Percentiles rank a stretch among this genome's conserved stretches.
Conservation (phyloP, 1,284 basidiomycete species). For the Gomphus bonarii region DNA sequence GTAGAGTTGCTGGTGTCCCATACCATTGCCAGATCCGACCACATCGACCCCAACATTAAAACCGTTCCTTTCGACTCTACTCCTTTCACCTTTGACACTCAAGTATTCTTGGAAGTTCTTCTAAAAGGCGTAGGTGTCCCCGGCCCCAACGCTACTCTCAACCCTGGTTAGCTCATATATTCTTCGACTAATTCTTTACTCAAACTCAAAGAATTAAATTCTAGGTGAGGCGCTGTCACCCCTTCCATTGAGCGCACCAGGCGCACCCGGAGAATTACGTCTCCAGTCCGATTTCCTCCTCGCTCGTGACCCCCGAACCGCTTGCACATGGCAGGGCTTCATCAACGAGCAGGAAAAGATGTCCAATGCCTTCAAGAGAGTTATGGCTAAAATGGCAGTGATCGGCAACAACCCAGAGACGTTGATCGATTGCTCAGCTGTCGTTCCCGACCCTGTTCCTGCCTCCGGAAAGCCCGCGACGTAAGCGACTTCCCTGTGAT, state of each 20-base stretch:
- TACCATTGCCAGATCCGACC: constrained; percentile 12
- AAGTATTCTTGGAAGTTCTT: constrained; percentile 23
- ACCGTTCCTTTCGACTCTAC: constrained; percentile 16
- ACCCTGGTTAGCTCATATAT: neutral
- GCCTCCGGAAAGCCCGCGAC: neutral
- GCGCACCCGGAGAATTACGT: constrained; percentile 14
- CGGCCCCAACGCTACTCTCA: neutral
- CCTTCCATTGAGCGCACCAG: constrained; percentile 8
- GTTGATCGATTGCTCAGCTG: constrained; percentile 10
- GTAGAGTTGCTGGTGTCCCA: neutral
- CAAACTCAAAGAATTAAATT: neutral
- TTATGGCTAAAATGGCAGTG: constrained; percentile 10
- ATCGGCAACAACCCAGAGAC: constrained; percentile 4
- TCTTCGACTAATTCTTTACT: neutral
- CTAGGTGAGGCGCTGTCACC: constrained; percentile 13
- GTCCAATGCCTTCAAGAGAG: constrained; percentile 1
- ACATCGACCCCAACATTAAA: constrained; percentile 11
- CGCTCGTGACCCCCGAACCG: constrained; percentile 15
- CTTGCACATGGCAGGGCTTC: constrained; percentile 17
- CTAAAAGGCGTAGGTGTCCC: constrained; percentile 16
- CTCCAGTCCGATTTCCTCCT: constrained; percentile 17
- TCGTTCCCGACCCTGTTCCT: neutral
- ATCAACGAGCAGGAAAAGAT: constrained; percentile 10
- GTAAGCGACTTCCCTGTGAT: neutral
- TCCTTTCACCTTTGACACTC: constrained; percentile 20